phyloP scores from a whole-genome alignment of 2,329 filamentous ascomycete genomes.

The Trichoderma sp. region DNA sequence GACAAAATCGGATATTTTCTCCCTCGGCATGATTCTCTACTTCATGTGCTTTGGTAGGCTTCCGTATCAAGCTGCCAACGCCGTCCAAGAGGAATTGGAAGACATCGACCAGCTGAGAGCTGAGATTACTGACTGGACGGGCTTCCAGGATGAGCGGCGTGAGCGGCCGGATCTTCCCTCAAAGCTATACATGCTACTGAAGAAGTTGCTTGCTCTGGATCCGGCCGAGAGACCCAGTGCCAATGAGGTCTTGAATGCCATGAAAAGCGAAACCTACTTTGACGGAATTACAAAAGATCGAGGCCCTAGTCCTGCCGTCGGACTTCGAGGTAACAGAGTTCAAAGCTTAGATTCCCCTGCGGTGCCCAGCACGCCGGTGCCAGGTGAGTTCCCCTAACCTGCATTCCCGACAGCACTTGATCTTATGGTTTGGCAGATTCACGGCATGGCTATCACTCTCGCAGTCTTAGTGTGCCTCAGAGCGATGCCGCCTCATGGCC shows the following conservation, averaged over 20 bases:
- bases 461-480: constrained; percentile 7
- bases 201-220: constrained; percentile 73
- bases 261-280: constrained; percentile 62
- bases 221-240: constrained; percentile 77
- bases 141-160: constrained; percentile 74
- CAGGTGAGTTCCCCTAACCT: constrained; percentile 34
- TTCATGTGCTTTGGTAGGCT: constrained; percentile 94
- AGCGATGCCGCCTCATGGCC: constrained; percentile 6
- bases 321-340: constrained; percentile 45
- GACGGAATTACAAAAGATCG: constrained; percentile 41
- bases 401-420: constrained; percentile 27
- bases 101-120: constrained; percentile 79
- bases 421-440: constrained; percentile 32
- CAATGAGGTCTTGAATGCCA: constrained; percentile 75
- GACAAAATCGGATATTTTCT: constrained; percentile 97
- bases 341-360: constrained; percentile 56
- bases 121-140: constrained; percentile 84
- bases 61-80: constrained; percentile 80
- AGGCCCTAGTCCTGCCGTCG: constrained; percentile 36
- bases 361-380: constrained; percentile 46
- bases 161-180: constrained; percentile 79
- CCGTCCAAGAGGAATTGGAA: constrained; percentile 85
- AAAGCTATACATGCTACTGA: constrained; percentile 80
- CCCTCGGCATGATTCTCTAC: constrained; percentile 95
- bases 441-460: constrained; percentile 26